A percentile compares a stretch with the other conserved stretches of the same genome.
These are phyloP conservation scores for Xanthoconium stramineum DNA, from an alignment of 768 basidiomycete genomes.

Conservation along the genomic window DNA sequence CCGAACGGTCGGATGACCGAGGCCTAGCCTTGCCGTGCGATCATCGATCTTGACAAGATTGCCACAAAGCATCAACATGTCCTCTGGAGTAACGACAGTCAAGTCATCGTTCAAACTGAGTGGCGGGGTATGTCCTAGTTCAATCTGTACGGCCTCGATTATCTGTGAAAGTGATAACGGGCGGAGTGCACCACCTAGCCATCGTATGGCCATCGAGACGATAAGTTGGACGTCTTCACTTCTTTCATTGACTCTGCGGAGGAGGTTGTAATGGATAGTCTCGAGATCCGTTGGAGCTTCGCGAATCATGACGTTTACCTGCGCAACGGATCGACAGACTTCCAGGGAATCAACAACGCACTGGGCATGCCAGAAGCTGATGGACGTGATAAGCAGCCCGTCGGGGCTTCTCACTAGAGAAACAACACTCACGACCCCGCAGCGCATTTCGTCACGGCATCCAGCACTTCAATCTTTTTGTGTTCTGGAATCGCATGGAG, in stretches of 20 bases:
- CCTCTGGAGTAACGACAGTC: slow-evolving; percentile 23
- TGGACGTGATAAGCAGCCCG: not conserved
- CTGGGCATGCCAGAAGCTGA: slow-evolving; percentile 29
- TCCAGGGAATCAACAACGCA: slow-evolving; percentile 27
- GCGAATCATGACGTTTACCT: slow-evolving; percentile 20
- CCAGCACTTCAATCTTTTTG: slow-evolving; percentile 22
- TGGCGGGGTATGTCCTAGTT: slow-evolving; percentile 19
- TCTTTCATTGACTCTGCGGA: slow-evolving; percentile 21
- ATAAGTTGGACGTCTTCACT: slow-evolving; percentile 23
- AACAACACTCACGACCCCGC: slow-evolving; percentile 20
- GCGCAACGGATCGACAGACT: slow-evolving; percentile 23
- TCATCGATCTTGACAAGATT: slow-evolving; percentile 27
- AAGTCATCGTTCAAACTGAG: slow-evolving; percentile 24
- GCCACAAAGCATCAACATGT: slow-evolving; percentile 27
- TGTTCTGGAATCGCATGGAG: slow-evolving; percentile 22
- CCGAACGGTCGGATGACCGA: slow-evolving; percentile 23
- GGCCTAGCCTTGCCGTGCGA: slow-evolving; percentile 17
- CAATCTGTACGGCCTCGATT: slow-evolving; percentile 29
- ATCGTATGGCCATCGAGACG: slow-evolving; percentile 22
- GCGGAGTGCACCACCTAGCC: slow-evolving; percentile 28
- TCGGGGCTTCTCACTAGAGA: not conserved
- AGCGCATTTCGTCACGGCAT: slow-evolving; percentile 7
- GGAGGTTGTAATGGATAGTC: slow-evolving; percentile 19
- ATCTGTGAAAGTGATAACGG: slow-evolving; percentile 25
- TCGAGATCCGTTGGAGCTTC: slow-evolving; percentile 21